Base-by-base conservation (phyloP, 2,329 filamentous ascomycete species). In the Diaporthe velutina region DNA sequence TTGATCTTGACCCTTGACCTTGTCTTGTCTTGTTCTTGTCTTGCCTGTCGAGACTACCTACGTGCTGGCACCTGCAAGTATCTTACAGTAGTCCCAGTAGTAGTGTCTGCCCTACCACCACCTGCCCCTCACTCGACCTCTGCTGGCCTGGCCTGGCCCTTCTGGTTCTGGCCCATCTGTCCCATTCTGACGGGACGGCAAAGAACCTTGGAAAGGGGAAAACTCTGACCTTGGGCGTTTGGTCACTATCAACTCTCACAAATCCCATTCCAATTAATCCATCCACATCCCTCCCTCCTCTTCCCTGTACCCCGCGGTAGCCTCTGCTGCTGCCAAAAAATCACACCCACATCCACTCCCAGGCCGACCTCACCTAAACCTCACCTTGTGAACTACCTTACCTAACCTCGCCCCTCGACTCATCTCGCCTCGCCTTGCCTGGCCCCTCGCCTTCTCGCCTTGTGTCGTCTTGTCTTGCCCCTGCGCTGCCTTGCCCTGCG, bases 281-380 rank as follows among this genome's bases (percentile, higher is more conserved):
- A 50, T 33, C 66, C 61, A n/a, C 61, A 38, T 73, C 73, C 70
- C 64, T 74, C 60, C 75, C 52, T 71, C 52, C 52, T 54, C 58
- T 71, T 72, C 67, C 72, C 74, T 76, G 72, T 76, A 74, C 74
- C 73, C 72, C 72, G 61, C 75, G 67, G 74, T 74, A 70, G 71
- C 75, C 67, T 70, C 12, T 57, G 42, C 40, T 73, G 58, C 60
- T 48, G 28, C 60, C 66, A 57, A 70, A 74, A 75, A 66, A 45
- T 28, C 28, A 25, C 25, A 54, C 19, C 67, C 25, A 42, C 67
- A 45, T 45, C 52, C 50, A 70, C 25, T 19, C 25, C 33, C 52
- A 42, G 22, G 15, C 35, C 13, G n/a, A 33, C 58, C 58, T 61
- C n/a, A 64, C 25, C 60, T 33, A 30, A 55, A 48, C 28, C 25